Evolutionary conservation across 345 rosid species (phyloP), one percentile per base, ranked within the genome.

Genomic region (Boechera divaricarpa): DNA sequence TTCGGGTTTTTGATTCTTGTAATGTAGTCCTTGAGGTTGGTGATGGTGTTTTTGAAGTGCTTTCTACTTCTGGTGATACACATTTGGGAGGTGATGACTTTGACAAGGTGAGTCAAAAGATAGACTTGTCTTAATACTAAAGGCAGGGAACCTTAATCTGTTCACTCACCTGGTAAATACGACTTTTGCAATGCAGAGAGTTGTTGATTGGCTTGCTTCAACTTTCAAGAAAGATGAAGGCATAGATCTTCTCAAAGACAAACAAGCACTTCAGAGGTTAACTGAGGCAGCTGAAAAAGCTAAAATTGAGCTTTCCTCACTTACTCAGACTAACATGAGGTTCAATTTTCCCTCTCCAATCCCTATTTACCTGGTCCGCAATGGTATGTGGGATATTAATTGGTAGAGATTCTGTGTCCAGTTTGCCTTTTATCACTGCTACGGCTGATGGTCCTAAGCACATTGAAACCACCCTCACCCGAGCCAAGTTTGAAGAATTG

Each of bases 51-150:
- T 94, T 94, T 81, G 98, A 94, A 80, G 98, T 94, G 81, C 95
- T 94, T 13, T 94, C 98, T 10, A 92, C 98, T 26, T 92, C 98
- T 67, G 98, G 98, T 13, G 98, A 94, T 76, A 94, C 98, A 2
- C 98, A 94, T 85, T 81, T 94, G 86, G 98, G 98, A 24, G 98
- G 98, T 74, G 98, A 94, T 82, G 98, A 94, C 72, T 94, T 94
- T 72, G 98, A 94, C 54, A 94, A 92, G 97, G 97, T 90, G 61
- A 16, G 81, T 42, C 3, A 26, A 52, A 44, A 18, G 21, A 24
- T 13, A 13, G 29, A 59, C 13, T 7, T n/a, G 26, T 32, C 2
- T 59, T 4, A 8, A 21, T 39, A 29, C 18, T 36, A 4, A 48
- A 7, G 24, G 28, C 5, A 1, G 26, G 4, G 4, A 31, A 32